These are phyloP conservation scores for Colletotrichum eleusines DNA, from an alignment of 2,329 filamentous ascomycete species.

Conservation along the genomic window DNA sequence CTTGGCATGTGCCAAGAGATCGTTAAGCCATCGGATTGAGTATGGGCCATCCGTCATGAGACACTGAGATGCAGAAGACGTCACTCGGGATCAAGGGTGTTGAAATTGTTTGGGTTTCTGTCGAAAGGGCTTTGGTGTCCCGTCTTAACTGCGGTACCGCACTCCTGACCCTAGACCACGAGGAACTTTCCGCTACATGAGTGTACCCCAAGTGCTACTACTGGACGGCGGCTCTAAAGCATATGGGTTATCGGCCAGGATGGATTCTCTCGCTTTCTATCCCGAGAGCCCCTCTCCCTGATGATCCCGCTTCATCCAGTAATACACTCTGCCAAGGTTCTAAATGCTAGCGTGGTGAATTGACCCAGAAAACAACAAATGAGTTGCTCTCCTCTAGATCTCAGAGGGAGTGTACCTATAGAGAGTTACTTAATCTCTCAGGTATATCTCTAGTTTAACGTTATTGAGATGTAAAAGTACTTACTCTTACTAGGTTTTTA, in stretches of 20 bases:
- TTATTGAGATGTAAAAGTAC: too few relatives aligned
- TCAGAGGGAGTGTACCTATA: too few relatives aligned
- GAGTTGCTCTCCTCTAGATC: too few relatives aligned
- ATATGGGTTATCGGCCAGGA: conserved; percentile 5
- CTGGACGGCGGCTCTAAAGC: conserved; percentile 22
- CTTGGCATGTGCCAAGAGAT: conserved; percentile 16
- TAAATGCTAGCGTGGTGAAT: too few relatives aligned
- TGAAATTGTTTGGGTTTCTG: neutral
- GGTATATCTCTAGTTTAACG: too few relatives aligned
- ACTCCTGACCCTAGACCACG: neutral
- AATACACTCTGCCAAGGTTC: too few relatives aligned
- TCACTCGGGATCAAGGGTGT: conserved; percentile 9
- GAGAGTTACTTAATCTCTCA: too few relatives aligned
- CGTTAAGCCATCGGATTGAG: neutral
- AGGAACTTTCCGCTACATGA: conserved; percentile 2
- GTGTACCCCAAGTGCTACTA: conserved; percentile 10
- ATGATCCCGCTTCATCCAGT: conserved; percentile 1
- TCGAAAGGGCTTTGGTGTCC: conserved; percentile 4
- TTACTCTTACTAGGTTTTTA: too few relatives aligned
- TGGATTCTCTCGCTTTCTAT: neutral
- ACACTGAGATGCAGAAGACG: conserved; percentile 8
- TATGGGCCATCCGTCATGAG: neutral
- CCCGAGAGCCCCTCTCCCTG: neutral
- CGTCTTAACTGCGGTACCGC: conserved; percentile 15
- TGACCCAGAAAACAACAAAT: too few relatives aligned